phyloP scores from a whole-genome alignment of 116 monocot genomes.

The Cymodocea nodosa region DNA sequence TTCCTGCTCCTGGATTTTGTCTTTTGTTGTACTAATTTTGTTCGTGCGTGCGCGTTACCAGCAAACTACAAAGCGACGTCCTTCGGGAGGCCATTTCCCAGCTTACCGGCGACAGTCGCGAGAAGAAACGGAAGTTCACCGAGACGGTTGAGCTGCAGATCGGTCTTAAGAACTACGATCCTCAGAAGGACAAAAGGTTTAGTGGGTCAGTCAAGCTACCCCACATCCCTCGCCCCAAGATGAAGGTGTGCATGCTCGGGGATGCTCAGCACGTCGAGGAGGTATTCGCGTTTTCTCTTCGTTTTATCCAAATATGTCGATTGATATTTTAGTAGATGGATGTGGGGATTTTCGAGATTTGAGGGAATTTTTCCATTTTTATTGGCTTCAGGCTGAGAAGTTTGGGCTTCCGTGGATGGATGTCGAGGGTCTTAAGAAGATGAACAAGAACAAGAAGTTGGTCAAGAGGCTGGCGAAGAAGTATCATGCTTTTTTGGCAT shows the following conservation, averaged over 20 bases:
- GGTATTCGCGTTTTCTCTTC: slow-evolving; percentile 14
- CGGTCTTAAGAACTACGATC: slow-evolving; percentile 67
- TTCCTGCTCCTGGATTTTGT: no score
- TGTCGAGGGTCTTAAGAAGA: slow-evolving; percentile 67
- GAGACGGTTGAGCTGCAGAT: slow-evolving; percentile 65
- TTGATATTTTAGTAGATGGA: no score
- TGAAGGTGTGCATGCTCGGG: slow-evolving; percentile 74
- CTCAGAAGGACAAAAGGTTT: slow-evolving; percentile 69
- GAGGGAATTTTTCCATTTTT: no score
- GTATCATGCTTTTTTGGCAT: slow-evolving; percentile 75
- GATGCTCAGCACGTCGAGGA: slow-evolving; percentile 66
- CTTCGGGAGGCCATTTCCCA: slow-evolving; percentile 46
- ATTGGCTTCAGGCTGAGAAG: slow-evolving; percentile 44
- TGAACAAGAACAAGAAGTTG: slow-evolving; percentile 85
- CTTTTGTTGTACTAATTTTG: no score
- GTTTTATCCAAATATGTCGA: no score
- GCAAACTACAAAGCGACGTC: slow-evolving; percentile 55
- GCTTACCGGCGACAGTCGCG: slow-evolving; percentile 14
- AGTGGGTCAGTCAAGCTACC: slow-evolving; percentile 56
- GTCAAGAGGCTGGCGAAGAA: slow-evolving; percentile 84
- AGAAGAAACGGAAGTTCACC: slow-evolving; percentile 43
- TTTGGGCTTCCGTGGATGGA: slow-evolving; percentile 67
- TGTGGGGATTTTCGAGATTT: no score
- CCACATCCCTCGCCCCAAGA: slow-evolving; percentile 66
- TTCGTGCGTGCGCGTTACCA: neutral